phyloP scores from a whole-genome alignment of 2,329 filamentous ascomycete species.

The Pseudopyricularia javanii region DNA sequence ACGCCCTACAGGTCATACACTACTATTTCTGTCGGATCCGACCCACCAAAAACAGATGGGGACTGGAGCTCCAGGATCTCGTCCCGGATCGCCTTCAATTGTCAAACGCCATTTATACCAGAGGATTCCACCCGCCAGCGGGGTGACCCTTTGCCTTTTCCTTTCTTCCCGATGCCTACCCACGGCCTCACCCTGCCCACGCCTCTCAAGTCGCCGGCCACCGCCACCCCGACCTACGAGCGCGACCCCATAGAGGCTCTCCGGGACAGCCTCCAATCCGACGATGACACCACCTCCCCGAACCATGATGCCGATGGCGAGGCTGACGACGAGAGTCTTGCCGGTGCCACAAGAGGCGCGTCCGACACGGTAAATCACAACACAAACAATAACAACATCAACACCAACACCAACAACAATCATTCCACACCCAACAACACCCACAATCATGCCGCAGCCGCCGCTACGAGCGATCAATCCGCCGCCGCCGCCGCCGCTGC shows the following conservation, averaged over 20 bases:
- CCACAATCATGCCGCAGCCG: not conserved
- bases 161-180: not conserved
- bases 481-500: not conserved
- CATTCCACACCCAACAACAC: not conserved
- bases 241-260: constrained; percentile 2
- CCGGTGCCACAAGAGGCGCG: not conserved
- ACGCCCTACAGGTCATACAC: no score
- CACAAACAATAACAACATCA: not conserved
- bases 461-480: not conserved
- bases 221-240: not conserved
- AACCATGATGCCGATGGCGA: not conserved
- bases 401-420: not conserved
- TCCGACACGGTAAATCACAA: not conserved
- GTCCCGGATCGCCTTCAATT: not conserved
- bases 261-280: constrained; percentile 1
- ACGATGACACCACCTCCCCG: not conserved
- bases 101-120: constrained; percentile 1
- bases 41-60: constrained; percentile 3
- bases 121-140: constrained; percentile 2
- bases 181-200: constrained; percentile 3
- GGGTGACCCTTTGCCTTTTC: no score
- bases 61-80: constrained; percentile 1
- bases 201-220: constrained; percentile 2
- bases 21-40: not conserved
- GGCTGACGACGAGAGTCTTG: not conserved